Evolutionary conservation across 2,329 filamentous ascomycete species (phyloP).

Genomic region (Alternaria solani): DNA sequence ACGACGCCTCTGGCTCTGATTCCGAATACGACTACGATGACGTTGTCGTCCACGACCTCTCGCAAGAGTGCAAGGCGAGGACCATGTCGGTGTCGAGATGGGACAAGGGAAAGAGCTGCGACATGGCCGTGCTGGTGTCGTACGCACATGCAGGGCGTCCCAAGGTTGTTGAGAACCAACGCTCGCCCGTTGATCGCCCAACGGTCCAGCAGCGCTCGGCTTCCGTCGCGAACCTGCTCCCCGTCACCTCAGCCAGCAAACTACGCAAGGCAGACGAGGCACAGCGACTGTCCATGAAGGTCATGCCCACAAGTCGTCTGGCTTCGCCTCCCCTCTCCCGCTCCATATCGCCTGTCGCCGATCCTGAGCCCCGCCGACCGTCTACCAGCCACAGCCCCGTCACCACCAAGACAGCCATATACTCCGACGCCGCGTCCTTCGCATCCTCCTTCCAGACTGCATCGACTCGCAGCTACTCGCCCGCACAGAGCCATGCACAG

Average conservation of each 20-base stretch:
- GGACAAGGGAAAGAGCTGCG: conserved; percentile 46
- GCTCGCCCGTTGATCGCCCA: conserved; percentile 26
- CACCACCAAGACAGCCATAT: conserved; percentile 30
- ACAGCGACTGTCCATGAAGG: conserved; percentile 38
- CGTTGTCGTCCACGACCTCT: conserved; percentile 41
- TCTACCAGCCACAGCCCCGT: conserved; percentile 39
- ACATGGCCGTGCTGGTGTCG: conserved; percentile 50
- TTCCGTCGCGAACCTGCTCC: conserved; percentile 45
- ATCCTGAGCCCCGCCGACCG: conserved; percentile 37
- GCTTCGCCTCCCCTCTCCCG: conserved; percentile 25
- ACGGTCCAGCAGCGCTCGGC: conserved; percentile 40
- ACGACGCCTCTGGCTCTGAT: conserved; percentile 40
- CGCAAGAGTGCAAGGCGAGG: conserved; percentile 38
- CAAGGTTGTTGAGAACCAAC: conserved; percentile 48
- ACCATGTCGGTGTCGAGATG: conserved; percentile 45
- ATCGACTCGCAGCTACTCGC: conserved; percentile 38
- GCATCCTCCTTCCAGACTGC: conserved; percentile 35
- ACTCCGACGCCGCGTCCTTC: conserved; percentile 32
- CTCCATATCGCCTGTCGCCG: conserved; percentile 34
- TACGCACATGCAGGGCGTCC: conserved; percentile 50
- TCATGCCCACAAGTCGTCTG: conserved; percentile 21
- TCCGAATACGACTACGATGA: conserved; percentile 43
- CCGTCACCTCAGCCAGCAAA: conserved; percentile 37
- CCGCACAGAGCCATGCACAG: conserved; percentile 28
- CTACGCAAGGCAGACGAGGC: conserved; percentile 37